Evolutionary conservation across 2,329 filamentous ascomycete genomes (phyloP).

Genomic region (Alternaria tenuissima): DNA sequence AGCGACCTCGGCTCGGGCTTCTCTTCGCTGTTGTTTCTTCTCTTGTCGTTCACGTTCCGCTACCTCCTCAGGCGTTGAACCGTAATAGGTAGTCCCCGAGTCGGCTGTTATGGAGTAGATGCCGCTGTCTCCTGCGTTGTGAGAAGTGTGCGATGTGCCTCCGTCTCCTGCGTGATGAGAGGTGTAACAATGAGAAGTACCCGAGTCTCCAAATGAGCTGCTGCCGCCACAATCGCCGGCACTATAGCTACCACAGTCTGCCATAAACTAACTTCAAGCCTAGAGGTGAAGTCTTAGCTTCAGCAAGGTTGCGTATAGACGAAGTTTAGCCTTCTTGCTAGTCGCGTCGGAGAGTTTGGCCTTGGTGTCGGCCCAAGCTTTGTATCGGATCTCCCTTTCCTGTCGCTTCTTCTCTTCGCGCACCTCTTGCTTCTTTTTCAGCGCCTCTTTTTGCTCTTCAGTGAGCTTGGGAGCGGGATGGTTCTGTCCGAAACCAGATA

Average conservation of each 20-base stretch:
- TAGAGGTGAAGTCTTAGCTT: conserved; percentile 2
- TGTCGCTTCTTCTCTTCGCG: neutral
- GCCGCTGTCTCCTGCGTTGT: neutral
- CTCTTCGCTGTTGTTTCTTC: neutral
- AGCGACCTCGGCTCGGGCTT: neutral
- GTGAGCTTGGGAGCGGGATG: neutral
- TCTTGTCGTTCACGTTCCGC: neutral
- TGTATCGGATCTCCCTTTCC: neutral
- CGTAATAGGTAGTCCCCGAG: neutral
- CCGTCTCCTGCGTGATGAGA: neutral
- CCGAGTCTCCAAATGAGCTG: neutral
- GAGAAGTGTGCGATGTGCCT: neutral
- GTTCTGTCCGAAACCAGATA: neutral
- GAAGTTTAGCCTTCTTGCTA: conserved; percentile 3
- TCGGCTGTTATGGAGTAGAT: neutral
- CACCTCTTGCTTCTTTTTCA: neutral
- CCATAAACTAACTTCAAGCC: neutral
- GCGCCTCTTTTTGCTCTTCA: neutral
- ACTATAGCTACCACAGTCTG: neutral
- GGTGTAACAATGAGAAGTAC: neutral
- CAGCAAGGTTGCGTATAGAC: conserved; percentile 1
- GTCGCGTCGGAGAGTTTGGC: neutral
- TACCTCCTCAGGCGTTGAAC: neutral
- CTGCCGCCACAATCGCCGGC: neutral
- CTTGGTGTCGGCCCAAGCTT: neutral